These are phyloP conservation scores for Eucalyptus erythrocorys DNA, from an alignment of 345 rosid genomes.

Conservation along the genomic window DNA sequence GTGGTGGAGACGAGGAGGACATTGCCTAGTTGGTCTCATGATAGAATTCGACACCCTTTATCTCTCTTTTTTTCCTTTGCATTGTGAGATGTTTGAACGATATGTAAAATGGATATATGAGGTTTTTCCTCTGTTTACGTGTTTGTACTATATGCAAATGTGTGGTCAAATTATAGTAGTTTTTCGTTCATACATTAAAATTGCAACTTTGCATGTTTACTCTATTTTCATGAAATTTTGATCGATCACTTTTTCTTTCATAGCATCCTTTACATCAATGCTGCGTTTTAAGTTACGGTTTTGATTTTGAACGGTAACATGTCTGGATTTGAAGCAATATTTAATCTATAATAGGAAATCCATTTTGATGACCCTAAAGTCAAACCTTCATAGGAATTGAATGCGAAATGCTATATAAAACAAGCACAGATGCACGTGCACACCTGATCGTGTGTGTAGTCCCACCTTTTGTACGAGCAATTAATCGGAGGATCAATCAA, in stretches of 20 bases:
- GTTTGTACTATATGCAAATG: not conserved
- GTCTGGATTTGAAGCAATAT: not conserved
- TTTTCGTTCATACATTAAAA: not conserved
- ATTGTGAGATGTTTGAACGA: not conserved
- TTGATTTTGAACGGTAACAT: not conserved
- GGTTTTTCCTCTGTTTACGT: not conserved
- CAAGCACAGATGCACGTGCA: too few species aligned
- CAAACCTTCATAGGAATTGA: accelerated
- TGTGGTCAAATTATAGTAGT: not conserved
- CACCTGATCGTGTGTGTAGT: too few species aligned
- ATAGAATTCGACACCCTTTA: not conserved
- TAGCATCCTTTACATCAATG: not conserved
- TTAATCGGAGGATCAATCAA: not conserved
- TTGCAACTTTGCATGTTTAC: not conserved
- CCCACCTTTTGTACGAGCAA: too few species aligned
- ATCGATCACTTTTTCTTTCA: not conserved
- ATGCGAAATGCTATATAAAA: too few species aligned
- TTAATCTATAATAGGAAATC: not conserved
- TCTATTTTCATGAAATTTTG: not conserved
- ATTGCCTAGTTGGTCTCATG: not conserved
- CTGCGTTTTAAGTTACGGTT: not conserved
- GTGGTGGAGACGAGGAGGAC: not conserved
- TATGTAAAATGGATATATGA: not conserved
- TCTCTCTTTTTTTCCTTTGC: not conserved
- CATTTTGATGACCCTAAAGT: not conserved